Base-by-base conservation (phyloP, 2,329 filamentous ascomycete genomes). In the Aspergillus sp. region DNA sequence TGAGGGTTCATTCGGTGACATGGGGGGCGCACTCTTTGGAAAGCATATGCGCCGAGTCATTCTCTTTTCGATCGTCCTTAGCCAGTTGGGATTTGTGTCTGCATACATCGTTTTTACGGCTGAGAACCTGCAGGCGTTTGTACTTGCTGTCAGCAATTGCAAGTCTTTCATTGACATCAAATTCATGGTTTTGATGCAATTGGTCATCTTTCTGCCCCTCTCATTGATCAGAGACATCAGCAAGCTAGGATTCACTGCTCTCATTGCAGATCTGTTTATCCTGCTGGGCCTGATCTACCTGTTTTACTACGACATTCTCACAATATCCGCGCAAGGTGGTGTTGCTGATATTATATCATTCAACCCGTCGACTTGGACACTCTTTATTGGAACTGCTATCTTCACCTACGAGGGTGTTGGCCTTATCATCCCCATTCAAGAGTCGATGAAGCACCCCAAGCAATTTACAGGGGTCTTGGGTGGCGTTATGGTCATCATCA, bases 321-420 rank as follows among this genome's bases (percentile, higher is more conserved):
- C 93, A 2, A 87, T 99, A 52, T 86, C 86, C 62, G 81, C 91
- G 54, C 79, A 84, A 56, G 91, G 91, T 12, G 77, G 76, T n/a
- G 77, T 96, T 23, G 84, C 91, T 5, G 95, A 99, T 72, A 93
- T 98, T 69, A 85, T 90, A 65, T 83, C 89, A 69, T 98, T 99
- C 82, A 99, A 99, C 79, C 77, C 88, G 41, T 86, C 89, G 60
- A 89, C 92, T 73, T 99, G 96, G 95, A 96, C 95, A 0, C 83
- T 99, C 4, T 98, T 99, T 74, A 99, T 99, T 67, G 96, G 95
- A 61, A 99, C 96, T 0, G 95, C 96, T 27, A 98, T 99, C 72
- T 99, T 99, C 78, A 98, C 95, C 0, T 99, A 98, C 70, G 95
- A 99, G 73, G 95, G 95, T 27, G 96, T 99, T 60, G 96, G 95